A percentile compares a stretch with the other conserved stretches of the same genome.
Conservation (phyloP, 2,329 filamentous ascomycete species). For the Pleurostoma richardsiae region DNA sequence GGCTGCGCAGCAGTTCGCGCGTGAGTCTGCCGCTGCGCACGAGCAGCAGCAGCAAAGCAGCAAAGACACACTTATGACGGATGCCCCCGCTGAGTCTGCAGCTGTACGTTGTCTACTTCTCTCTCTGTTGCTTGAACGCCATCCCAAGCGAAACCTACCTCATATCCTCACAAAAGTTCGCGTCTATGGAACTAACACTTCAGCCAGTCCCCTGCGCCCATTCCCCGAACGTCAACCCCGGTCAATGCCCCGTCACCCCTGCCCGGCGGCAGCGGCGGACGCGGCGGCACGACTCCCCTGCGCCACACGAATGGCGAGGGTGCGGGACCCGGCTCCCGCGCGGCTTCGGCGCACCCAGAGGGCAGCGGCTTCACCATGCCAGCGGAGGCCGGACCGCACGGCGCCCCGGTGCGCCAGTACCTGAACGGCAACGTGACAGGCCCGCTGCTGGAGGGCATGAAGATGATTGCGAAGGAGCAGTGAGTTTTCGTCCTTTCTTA, state of each 20-base stretch:
- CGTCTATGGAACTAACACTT: no score
- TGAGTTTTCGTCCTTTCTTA: conserved; percentile 33
- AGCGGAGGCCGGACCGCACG: conserved; percentile 55
- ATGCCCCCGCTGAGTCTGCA: conserved; percentile 21
- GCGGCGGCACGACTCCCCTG: conserved; percentile 30
- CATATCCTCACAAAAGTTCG: conserved; percentile 4
- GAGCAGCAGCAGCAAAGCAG: not conserved
- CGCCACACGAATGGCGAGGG: conserved; percentile 24
- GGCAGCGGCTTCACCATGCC: conserved; percentile 45
- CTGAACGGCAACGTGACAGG: conserved; percentile 67
- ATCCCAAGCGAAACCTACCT: conserved; percentile 3
- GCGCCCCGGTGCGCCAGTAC: conserved; percentile 65
- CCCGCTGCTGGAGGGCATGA: conserved; percentile 69
- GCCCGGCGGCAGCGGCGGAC: conserved; percentile 33
- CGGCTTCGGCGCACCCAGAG: conserved; percentile 53
- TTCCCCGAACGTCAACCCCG: conserved; percentile 19
- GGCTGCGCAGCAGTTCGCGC: no score
- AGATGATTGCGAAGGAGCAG: conserved; percentile 65
- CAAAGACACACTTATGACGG: conserved; percentile 37
- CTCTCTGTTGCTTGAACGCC: not conserved
- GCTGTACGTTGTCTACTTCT: not conserved
- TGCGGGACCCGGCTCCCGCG: conserved; percentile 36
- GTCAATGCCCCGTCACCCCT: conserved; percentile 32
- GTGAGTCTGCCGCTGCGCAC: no score
- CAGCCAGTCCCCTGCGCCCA: conserved; percentile 31